Percentiles rank a stretch among this genome's conserved stretches.
phyloP scores from a whole-genome alignment of 208 protist species.

The Leptomonas seymouri region DNA sequence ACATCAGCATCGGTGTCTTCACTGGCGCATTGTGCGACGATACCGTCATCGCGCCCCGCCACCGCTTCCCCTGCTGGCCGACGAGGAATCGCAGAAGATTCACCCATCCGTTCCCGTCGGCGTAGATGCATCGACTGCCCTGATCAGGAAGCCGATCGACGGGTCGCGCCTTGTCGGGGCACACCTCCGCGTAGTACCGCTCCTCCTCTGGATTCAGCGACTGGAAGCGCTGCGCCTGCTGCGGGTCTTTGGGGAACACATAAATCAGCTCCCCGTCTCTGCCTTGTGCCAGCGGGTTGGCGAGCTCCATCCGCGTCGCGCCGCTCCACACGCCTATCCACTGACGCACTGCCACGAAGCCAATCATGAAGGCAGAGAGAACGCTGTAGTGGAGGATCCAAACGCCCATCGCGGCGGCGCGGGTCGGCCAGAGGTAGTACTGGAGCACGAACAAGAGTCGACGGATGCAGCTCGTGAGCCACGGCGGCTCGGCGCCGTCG shows the following conservation, averaged over 20 bases:
- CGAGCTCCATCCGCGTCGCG: constrained; percentile 67
- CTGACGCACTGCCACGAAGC: constrained; percentile 46
- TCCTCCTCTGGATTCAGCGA: constrained; percentile 39
- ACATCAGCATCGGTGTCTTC: constrained; percentile 38
- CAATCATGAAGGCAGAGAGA: constrained; percentile 20
- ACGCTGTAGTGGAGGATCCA: constrained; percentile 68
- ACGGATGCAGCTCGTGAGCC: constrained; percentile 13
- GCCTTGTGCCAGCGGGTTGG: constrained; percentile 73
- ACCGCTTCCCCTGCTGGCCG: constrained; percentile 34
- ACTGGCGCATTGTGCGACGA: constrained; percentile 56
- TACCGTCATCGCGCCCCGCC: constrained; percentile 61
- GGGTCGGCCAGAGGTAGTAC: constrained; percentile 55
- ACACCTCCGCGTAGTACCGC: constrained; percentile 42
- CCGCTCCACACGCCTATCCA: constrained; percentile 48
- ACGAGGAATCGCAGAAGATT: constrained; percentile 50
- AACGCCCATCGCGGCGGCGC: constrained; percentile 45
- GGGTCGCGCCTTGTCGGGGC: constrained; percentile 32
- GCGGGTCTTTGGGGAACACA: constrained; percentile 50
- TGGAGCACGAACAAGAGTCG: constrained; percentile 30
- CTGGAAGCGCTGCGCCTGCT: constrained; percentile 27
- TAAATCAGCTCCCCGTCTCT: constrained; percentile 60
- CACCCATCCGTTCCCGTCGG: constrained; percentile 35
- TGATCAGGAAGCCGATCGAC: constrained; percentile 3
- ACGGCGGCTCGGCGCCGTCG: background rate
- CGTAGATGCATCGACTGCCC: constrained; percentile 53